Evolutionary conservation across 106 monocot species (phyloP).

Genomic region (Platanthera zijinensis): DNA sequence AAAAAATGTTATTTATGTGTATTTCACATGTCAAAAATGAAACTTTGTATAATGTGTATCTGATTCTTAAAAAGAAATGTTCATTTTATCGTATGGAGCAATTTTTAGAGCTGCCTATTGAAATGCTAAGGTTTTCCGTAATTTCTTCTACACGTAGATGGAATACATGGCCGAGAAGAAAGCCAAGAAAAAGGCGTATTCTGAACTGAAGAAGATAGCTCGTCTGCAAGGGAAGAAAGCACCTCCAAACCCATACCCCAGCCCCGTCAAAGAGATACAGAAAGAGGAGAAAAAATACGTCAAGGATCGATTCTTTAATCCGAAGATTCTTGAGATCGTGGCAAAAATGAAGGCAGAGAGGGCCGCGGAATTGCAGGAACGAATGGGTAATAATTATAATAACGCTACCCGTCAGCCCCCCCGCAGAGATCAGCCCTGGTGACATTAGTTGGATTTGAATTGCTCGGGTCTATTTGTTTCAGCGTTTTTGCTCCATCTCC

Average conservation of each 20-base stretch:
- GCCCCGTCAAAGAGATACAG: slow-evolving; percentile 85
- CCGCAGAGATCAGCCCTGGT: background rate
- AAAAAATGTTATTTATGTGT: too few relatives aligned
- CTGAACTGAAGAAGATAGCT: slow-evolving; percentile 54
- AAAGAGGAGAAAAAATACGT: slow-evolving; percentile 66
- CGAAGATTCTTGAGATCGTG: slow-evolving; percentile 60
- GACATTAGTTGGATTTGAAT: background rate
- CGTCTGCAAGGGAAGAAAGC: slow-evolving; percentile 57
- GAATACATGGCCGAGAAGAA: slow-evolving; percentile 78
- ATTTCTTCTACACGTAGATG: slow-evolving; percentile 38
- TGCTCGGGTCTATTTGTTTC: too few relatives aligned
- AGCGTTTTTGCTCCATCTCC: too few relatives aligned
- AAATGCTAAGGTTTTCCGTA: background rate
- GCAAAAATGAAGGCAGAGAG: slow-evolving; percentile 64
- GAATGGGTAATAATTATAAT: background rate
- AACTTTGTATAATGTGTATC: too few relatives aligned
- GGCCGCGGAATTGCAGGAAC: slow-evolving; percentile 19
- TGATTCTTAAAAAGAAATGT: too few relatives aligned
- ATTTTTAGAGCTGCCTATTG: background rate
- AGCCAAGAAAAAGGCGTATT: slow-evolving; percentile 83
- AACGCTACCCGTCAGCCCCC: background rate
- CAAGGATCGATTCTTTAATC: slow-evolving; percentile 73
- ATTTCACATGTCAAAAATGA: too few relatives aligned
- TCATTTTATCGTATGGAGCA: too few relatives aligned
- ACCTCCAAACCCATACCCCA: slow-evolving; percentile 78